Conservation (phyloP, 2,329 filamentous ascomycete genomes). For the Hirsutella thompsonii region DNA sequence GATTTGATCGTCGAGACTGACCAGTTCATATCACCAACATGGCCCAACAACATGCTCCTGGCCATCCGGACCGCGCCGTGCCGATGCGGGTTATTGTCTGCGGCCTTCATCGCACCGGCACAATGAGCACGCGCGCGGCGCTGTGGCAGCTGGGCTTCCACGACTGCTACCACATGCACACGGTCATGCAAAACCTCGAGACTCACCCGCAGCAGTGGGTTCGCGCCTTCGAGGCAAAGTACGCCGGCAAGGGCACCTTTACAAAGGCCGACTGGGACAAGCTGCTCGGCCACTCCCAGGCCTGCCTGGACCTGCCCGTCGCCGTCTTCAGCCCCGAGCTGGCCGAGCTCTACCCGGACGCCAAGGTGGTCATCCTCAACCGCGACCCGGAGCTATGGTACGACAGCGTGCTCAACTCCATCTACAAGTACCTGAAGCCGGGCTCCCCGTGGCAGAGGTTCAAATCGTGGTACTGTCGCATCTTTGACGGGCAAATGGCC, state of each 20-base stretch:
- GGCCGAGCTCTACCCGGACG: constrained; percentile 19
- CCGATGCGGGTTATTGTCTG: constrained; percentile 27
- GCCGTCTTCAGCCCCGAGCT: constrained; percentile 33
- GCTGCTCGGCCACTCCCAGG: constrained; percentile 32
- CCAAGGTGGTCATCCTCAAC: constrained; percentile 25
- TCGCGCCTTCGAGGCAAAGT: constrained; percentile 19
- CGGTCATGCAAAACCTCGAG: constrained; percentile 8
- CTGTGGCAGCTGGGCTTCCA: constrained; percentile 14
- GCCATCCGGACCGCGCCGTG: constrained; percentile 16
- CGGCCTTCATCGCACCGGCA: constrained; percentile 24
- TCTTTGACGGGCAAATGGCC: constrained; percentile 13
- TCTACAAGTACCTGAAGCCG: constrained; percentile 8
- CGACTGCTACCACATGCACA: constrained; percentile 17
- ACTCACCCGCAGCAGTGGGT: constrained; percentile 15
- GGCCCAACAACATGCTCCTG: neutral
- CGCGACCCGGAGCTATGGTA: constrained; percentile 27
- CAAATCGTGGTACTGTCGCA: constrained; percentile 13
- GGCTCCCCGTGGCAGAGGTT: constrained; percentile 4
- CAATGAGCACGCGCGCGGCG: constrained; percentile 17
- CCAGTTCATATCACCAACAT: neutral
- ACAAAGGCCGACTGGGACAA: constrained; percentile 30
- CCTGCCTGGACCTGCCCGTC: constrained; percentile 41
- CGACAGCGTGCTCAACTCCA: constrained; percentile 13
- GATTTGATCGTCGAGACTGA: neutral
- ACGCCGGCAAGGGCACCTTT: constrained; percentile 15